Conservation (phyloP, 2,329 filamentous ascomycete genomes). For the Bipolaris zeicola region DNA sequence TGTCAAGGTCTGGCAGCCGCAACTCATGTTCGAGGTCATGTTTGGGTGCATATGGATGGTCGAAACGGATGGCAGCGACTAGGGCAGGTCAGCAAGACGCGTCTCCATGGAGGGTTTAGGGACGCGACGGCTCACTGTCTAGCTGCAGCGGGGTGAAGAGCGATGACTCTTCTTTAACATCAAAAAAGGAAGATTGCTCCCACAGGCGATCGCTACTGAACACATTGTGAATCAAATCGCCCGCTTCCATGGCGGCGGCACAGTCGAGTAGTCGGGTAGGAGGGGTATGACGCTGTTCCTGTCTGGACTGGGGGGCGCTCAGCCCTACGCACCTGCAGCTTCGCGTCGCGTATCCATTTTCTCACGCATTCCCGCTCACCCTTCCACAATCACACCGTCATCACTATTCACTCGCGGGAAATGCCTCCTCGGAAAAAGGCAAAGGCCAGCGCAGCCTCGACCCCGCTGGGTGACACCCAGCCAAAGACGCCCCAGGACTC, state of each 20-base stretch:
- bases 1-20: slow-evolving; percentile 47
- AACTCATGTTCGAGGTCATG: slow-evolving; percentile 43
- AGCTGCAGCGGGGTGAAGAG: slow-evolving; percentile 45
- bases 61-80: slow-evolving; percentile 46
- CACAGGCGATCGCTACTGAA: slow-evolving; percentile 69
- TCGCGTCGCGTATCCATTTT: slow-evolving; percentile 8
- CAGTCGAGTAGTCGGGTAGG: slow-evolving; percentile 1
- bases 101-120: slow-evolving; percentile 15
- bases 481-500: slow-evolving; percentile 49
- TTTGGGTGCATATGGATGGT: slow-evolving; percentile 50
- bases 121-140: slow-evolving; percentile 45
- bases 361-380: neutral
- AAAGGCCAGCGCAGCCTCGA: slow-evolving; percentile 63
- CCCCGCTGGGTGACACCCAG: slow-evolving; percentile 53
- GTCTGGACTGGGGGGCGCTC: slow-evolving; percentile 18
- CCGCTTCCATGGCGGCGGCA: slow-evolving; percentile 38
- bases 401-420: neutral
- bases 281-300: slow-evolving; percentile 36
- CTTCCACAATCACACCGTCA: slow-evolving; percentile 1
- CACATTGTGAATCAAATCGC: slow-evolving; percentile 58
- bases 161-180: slow-evolving; percentile 31
- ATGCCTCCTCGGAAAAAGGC: slow-evolving; percentile 77
- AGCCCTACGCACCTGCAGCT: slow-evolving; percentile 36
- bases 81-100: slow-evolving; percentile 24
- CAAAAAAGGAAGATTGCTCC: slow-evolving; percentile 58